Evolutionary conservation across 768 basidiomycete species (phyloP), one percentile per base, ranked within the genome.

Genomic region (Clitopilus passeckerianus): DNA sequence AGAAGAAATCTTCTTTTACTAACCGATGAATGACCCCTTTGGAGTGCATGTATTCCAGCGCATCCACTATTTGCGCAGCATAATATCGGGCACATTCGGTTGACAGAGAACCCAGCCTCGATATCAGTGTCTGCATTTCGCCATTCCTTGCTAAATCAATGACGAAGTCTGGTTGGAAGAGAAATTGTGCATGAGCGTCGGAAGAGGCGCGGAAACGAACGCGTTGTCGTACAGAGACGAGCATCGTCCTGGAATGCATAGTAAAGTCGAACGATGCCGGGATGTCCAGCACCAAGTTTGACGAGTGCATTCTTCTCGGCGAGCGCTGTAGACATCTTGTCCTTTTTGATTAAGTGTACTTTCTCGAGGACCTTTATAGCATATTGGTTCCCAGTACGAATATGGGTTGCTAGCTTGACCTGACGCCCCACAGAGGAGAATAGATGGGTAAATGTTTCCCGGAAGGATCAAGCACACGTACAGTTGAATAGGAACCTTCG

Each of bases 11-110:
- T 30, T 30, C 27, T 30, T 27, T 1, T 20, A 57, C 74, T 41
- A 54, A 86, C 79, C 96, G 88, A 68, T 99, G 97, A 50, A 95
- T 87, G 56, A 99, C 87, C 5, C 91, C 91, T 65, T 89, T 90
- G 56, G 81, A 78, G 70, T 98, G 97, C 83, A 99, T 96, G 73
- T 89, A 96, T 52, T 85, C 86, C 60, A 98, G 75, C 0, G 95
- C 90, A 64, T 95, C 93, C 41, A 95, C 80, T 43, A 98, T 81
- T 66, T 97, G 94, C 0, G 96, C 95, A 1, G 90, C 79, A 69
- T 98, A 98, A 71, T 91, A 90, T 43, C 86, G 82, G 0, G 90
- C 81, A 57, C 91, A 95, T 5, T 74, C 65, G 6, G 89, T 70
- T 22, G 91, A 92, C 43, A 99, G 76, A 0, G 97, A 98, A n/a